These are phyloP conservation scores for Coleophoma crateriformis DNA, from an alignment of 2,329 filamentous ascomycete species.

Conservation along the genomic window DNA sequence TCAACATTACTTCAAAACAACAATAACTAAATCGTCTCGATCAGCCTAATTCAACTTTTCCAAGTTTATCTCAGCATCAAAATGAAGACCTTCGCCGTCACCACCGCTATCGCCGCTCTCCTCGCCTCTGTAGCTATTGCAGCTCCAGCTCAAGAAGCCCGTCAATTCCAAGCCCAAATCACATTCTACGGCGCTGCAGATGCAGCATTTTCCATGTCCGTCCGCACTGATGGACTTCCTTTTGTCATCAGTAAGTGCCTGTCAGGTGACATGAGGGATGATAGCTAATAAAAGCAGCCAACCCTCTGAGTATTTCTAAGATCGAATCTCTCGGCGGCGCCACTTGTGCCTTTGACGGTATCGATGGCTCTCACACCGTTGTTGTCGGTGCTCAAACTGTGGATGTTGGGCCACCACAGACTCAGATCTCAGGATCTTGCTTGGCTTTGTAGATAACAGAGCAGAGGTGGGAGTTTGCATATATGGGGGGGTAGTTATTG, in stretches of 20 bases:
- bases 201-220: constrained; percentile 4
- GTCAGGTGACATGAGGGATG: neutral
- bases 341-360: constrained; percentile 19
- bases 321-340: constrained; percentile 16
- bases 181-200: constrained; percentile 8
- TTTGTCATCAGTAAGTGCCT: constrained; percentile 6
- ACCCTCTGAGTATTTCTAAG: constrained; percentile 17
- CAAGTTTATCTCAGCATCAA: neutral
- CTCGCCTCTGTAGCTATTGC: constrained; percentile 2
- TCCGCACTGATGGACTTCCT: constrained; percentile 5
- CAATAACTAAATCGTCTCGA: neutral
- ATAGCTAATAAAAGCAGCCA: constrained; percentile 4
- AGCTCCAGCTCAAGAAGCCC: constrained; percentile 3
- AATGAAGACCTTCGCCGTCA: constrained; percentile 8
- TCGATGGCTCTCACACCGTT: constrained; percentile 16
- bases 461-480: too few relatives aligned
- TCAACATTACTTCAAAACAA: neutral
- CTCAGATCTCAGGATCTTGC: constrained; percentile 15
- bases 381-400: constrained; percentile 16
- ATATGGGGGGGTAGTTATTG: too few relatives aligned
- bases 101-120: constrained; percentile 3
- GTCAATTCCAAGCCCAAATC: constrained; percentile 10
- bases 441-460: constrained; percentile 35
- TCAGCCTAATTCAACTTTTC: too few relatives aligned
- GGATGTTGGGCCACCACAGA: constrained; percentile 25